phyloP scores from a whole-genome alignment of 163 green algal species.

The Scenedesmus sp. region DNA sequence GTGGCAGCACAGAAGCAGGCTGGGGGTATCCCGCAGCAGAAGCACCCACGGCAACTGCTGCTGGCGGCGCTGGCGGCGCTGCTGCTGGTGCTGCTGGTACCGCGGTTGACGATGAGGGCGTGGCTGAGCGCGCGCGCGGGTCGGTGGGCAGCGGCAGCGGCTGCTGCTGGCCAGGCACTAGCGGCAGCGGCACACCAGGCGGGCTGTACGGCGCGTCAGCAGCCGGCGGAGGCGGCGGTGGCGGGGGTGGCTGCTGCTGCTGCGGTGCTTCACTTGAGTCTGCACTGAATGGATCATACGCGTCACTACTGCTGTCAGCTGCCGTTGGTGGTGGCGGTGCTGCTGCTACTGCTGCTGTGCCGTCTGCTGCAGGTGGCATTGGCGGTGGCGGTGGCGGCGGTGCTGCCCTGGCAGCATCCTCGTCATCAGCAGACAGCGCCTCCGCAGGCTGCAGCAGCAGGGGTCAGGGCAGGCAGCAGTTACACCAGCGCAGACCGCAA shows the following conservation, averaged over 20 bases:
- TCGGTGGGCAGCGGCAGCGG: not conserved
- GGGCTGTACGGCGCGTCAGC: conserved; percentile 7
- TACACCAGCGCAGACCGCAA: not conserved
- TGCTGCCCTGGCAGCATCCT: not conserved
- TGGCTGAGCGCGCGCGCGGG: not conserved
- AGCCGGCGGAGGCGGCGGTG: not conserved
- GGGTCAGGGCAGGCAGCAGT: not conserved
- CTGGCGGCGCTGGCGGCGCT: not conserved
- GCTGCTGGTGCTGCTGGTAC: not conserved
- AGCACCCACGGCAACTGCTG: conserved; percentile 6
- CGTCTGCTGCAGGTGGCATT: not conserved
- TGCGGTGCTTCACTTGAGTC: not conserved
- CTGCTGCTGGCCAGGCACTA: not conserved
- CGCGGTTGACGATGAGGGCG: not conserved
- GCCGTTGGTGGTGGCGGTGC: not conserved
- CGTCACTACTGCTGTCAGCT: not conserved
- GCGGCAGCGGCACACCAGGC: not conserved
- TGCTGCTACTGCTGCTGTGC: not conserved
- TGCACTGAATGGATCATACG: conserved; percentile 39
- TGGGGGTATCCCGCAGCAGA: not conserved
- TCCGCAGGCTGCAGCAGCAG: not conserved
- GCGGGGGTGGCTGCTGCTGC: not conserved
- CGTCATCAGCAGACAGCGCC: not conserved
- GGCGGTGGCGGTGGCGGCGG: not conserved
- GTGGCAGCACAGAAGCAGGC: not conserved